phyloP scores from a whole-genome alignment of 805 yeast genomes.

The Danielozyma ontarioensis region DNA sequence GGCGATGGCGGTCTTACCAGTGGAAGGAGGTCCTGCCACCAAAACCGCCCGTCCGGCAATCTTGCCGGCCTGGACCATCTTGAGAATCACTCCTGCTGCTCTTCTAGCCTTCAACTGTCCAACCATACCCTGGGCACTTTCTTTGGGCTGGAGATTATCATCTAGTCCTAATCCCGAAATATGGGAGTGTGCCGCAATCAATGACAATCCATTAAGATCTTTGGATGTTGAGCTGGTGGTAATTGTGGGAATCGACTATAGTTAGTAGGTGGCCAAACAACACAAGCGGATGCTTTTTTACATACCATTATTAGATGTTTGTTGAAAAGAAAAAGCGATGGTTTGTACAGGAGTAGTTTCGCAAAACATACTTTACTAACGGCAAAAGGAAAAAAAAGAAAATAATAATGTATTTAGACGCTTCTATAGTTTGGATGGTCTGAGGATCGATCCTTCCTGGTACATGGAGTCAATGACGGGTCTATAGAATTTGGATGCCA shows the following conservation, averaged over 20 bases:
- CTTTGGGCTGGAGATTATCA: slow-evolving; percentile 80
- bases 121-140: slow-evolving; percentile 86
- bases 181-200: slow-evolving; percentile 97
- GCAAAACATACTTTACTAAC: too few species aligned
- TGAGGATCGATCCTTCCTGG: slow-evolving; percentile 25
- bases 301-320: neutral
- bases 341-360: too few species aligned
- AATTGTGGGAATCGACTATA: slow-evolving; percentile 18
- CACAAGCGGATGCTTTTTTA: too few species aligned
- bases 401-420: too few species aligned
- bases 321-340: slow-evolving; percentile 15
- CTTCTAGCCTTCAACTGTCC: slow-evolving; percentile 93
- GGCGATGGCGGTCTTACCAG: slow-evolving; percentile 98
- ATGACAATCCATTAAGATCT: slow-evolving; percentile 47
- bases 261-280: too few species aligned
- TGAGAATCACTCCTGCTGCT: slow-evolving; percentile 92
- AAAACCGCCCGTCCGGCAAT: slow-evolving; percentile 96
- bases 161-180: slow-evolving; percentile 96
- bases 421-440: slow-evolving; percentile 14
- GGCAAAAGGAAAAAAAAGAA: too few species aligned
- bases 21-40: slow-evolving; percentile 97
- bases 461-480: slow-evolving; percentile 40
- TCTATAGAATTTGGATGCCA: slow-evolving; percentile 41
- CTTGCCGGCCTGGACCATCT: slow-evolving; percentile 88
- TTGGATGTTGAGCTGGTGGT: slow-evolving; percentile 28